Evolutionary conservation across 352 stramenopile genomes (phyloP), one percentile per base, ranked within the genome.

Genomic region (Pythium guiyangense): DNA sequence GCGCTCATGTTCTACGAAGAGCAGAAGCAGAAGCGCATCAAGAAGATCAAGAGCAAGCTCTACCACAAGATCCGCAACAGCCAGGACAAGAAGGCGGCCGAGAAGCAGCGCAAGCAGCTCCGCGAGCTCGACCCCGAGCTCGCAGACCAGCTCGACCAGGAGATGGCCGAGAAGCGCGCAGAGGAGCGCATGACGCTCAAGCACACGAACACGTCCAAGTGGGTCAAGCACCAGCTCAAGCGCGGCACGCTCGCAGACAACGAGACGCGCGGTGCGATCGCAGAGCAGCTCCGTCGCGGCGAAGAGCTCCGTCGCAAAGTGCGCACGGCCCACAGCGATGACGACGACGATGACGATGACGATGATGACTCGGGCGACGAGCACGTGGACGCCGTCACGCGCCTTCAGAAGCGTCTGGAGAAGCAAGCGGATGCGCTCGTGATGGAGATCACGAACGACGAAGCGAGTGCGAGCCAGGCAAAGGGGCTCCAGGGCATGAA

Each of bases 31-130:
- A 91, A 97, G 64, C 94, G 97, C 34, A 95, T 99, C 29, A 99
- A 99, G 78, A 99, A 99, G 76, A 99, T 99, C 69, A 99, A 99
- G 77, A 98, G 91, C 35, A 99, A 99, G 67, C 92, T 98, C 34
- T 99, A 98, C 81, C 90, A 97, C 64, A 97, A 98, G 67, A 99
- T 99, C 64, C 84, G 93, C 50, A 99, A 99, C 70, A 88, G 90
- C 52, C 86, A 98, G 62, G 72, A 90, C 69, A 86, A 87, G 57
- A 85, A 91, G 57, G 66, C 88, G 11, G 79, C 94, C 57, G 86
- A 97, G 29, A 92, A 90, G 44, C 92, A 97, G 51, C 79, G 71
- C 51, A 73, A 92, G 37, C 72, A 90, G 54, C 67, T 96, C 40
- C 81, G 84, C n/a, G 68, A 74, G 44, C 61, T 92, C 4, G 86